Base-by-base conservation (phyloP, 352 stramenopile species). In the Thalassiosira exigua region DNA sequence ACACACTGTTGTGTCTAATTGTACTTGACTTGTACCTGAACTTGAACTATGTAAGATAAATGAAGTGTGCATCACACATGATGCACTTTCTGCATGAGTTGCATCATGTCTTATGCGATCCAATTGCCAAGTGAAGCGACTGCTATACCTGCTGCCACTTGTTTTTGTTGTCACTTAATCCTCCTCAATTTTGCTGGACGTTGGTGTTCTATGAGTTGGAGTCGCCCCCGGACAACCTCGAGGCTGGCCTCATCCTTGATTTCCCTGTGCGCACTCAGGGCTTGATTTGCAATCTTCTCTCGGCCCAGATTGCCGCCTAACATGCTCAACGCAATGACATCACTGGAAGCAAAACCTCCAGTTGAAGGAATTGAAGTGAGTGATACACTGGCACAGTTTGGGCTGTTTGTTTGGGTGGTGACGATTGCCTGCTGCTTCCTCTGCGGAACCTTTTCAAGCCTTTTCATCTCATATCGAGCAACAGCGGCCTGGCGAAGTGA, bases 391-490 rank as follows among this genome's bases (percentile, higher is more conserved):
- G 17, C 11, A 11, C n/a, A 36, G 27, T 54, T 48, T 36, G 53
- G 4, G 11, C 5, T 3, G 0, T 33, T 72, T 36, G 27, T 12
- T 54, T 69, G 9, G 3, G 44, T 11, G 39, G 19, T 30, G 27
- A 29, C 53, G 36, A 46, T 21, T 41, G 21, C 26, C 60, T 59
- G 17, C 19, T 53, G 27, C 19, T 67, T 30, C 27, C 5, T 42
- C 68, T 68, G 32, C 3, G 48, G 22, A 32, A 41, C 41, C 27
- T 17, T 44, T 36, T 53, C 19, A 12, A 12, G 48, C 30, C 12
- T 79, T 24, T 83, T 83, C 56, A 75, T 52, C 32, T 75, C 68
- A 53, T 83, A 62, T 44, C 75, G 33, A 69, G 75, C 68, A 22
- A 75, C 27, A 1, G 75, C 75, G 30, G 75, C 75, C 41, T 73